These are phyloP conservation scores for Trypanosoma melophagium DNA, from an alignment of 208 protist species.

Conservation along the genomic window DNA sequence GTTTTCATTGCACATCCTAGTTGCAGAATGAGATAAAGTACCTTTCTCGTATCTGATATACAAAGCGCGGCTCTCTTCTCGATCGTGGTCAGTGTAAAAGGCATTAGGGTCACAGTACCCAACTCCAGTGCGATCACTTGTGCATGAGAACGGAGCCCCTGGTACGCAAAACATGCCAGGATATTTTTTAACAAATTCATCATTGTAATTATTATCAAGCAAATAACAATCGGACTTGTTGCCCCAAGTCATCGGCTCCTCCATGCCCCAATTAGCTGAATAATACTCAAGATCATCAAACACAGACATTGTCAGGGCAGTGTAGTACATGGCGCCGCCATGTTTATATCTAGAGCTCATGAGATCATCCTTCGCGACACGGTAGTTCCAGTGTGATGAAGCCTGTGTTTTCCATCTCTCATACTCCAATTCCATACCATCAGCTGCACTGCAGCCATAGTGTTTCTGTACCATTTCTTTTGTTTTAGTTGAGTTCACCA, in stretches of 20 bases:
- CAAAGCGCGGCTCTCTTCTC: too few species aligned
- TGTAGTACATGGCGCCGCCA: constrained; percentile 13
- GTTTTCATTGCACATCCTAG: too few species aligned
- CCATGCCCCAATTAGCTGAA: constrained; percentile 24
- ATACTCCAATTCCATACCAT: constrained; percentile 30
- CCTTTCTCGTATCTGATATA: background rate
- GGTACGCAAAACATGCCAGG: constrained; percentile 30
- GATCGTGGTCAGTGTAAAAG: too few species aligned
- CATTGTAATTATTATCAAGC: constrained; percentile 17
- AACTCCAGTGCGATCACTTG: too few species aligned
- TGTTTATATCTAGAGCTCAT: constrained; percentile 6
- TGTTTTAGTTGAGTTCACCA: constrained; percentile 17
- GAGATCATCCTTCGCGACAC: constrained; percentile 29
- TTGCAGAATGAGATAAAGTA: too few species aligned
- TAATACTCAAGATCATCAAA: constrained; percentile 32
- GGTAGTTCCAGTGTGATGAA: constrained; percentile 26
- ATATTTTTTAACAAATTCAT: constrained; percentile 5
- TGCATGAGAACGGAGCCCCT: too few species aligned
- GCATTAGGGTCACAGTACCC: too few species aligned
- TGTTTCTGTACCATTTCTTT: constrained; percentile 9
- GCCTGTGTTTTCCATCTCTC: too few species aligned
- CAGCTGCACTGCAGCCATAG: constrained; percentile 14
- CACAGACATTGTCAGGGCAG: constrained; percentile 23
- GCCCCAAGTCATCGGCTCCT: constrained; percentile 32
- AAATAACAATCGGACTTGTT: constrained; percentile 21